These are phyloP conservation scores for Secale cereale DNA, from an alignment of 176 grass and related monocot genomes.

Conservation along the genomic window DNA sequence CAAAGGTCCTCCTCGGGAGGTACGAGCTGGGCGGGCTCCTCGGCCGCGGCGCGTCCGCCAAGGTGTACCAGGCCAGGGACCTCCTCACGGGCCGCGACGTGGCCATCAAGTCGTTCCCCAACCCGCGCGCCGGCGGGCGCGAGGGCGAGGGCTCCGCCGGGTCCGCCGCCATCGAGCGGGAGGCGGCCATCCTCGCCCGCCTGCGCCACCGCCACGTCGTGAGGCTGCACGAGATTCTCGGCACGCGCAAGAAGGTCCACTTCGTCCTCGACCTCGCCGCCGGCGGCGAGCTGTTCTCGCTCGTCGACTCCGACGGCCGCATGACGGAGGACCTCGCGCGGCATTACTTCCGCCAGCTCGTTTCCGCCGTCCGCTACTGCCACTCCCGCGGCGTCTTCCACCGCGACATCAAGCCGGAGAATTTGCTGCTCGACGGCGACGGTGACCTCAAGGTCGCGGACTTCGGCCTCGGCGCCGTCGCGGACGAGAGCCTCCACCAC, in stretches of 20 bases:
- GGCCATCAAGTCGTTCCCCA: slow-evolving; percentile 80
- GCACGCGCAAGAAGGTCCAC: slow-evolving; percentile 63
- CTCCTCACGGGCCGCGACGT: slow-evolving; percentile 50
- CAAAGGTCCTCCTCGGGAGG: slow-evolving; percentile 40
- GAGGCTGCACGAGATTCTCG: slow-evolving; percentile 66
- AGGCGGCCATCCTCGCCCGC: slow-evolving; percentile 54
- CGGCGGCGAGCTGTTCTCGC: slow-evolving; percentile 70
- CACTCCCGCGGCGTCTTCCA: slow-evolving; percentile 82
- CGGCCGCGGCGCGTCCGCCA: slow-evolving; percentile 85
- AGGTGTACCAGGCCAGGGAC: slow-evolving; percentile 78
- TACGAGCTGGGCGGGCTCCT: slow-evolving; percentile 74
- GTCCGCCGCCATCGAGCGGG: slow-evolving; percentile 43
- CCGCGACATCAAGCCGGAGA: slow-evolving; percentile 96
- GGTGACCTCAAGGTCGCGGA: slow-evolving; percentile 72
- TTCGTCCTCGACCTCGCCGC: slow-evolving; percentile 75
- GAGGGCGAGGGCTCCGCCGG: no score
- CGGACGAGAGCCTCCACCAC: slow-evolving; percentile 29
- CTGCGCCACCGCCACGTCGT: slow-evolving; percentile 74
- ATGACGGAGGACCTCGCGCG: slow-evolving; percentile 55
- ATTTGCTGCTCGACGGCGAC: slow-evolving; percentile 59
- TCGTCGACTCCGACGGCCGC: slow-evolving; percentile 42
- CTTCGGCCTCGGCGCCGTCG: slow-evolving; percentile 51
- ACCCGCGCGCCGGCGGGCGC: background rate
- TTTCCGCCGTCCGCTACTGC: slow-evolving; percentile 72
- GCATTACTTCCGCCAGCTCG: slow-evolving; percentile 67